Percentiles rank a stretch among this genome's conserved stretches.
Evolutionary conservation across 768 basidiomycete genomes (phyloP).

Genomic region (Boletus rubescentipes): DNA sequence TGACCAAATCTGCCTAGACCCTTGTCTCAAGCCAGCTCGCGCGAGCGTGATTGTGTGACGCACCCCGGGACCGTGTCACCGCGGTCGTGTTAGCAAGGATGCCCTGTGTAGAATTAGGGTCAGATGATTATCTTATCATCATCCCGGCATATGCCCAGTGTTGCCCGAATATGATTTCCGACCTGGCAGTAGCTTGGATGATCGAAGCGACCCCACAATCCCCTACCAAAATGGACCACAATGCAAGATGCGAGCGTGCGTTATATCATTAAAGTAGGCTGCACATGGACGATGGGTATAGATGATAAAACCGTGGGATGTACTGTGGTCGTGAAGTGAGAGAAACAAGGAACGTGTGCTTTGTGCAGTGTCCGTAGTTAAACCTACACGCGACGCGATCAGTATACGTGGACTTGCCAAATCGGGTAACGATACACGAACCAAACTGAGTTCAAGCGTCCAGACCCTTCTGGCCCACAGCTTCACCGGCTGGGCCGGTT

Average conservation of each 20-base stretch:
- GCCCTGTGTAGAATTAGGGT: neutral
- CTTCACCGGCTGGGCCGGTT: conserved; percentile 63
- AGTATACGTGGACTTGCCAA: neutral
- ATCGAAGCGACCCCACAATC: neutral
- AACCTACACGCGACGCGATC: conserved; percentile 15
- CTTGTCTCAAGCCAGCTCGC: neutral
- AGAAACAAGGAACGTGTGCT: conserved; percentile 5
- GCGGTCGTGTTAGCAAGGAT: neutral
- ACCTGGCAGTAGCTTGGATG: neutral
- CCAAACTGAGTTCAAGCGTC: conserved; percentile 96
- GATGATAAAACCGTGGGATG: conserved; percentile 19
- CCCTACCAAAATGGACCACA: conserved; percentile 1
- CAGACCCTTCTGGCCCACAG: conserved; percentile 97
- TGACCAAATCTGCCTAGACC: neutral
- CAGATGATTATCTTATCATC: neutral
- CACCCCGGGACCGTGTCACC: neutral
- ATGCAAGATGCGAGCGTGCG: conserved; percentile 28
- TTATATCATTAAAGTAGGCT: conserved; percentile 28
- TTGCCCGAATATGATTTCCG: neutral
- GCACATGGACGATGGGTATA: conserved; percentile 30
- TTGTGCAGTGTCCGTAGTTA: conserved; percentile 8
- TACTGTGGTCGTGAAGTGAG: conserved; percentile 19
- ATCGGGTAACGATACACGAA: conserved; percentile 34
- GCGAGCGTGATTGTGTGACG: neutral
- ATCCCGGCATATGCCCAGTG: neutral